Evolutionary conservation across 768 basidiomycete genomes (phyloP), one percentile per base, ranked within the genome.

Genomic region (Suillus discolor): DNA sequence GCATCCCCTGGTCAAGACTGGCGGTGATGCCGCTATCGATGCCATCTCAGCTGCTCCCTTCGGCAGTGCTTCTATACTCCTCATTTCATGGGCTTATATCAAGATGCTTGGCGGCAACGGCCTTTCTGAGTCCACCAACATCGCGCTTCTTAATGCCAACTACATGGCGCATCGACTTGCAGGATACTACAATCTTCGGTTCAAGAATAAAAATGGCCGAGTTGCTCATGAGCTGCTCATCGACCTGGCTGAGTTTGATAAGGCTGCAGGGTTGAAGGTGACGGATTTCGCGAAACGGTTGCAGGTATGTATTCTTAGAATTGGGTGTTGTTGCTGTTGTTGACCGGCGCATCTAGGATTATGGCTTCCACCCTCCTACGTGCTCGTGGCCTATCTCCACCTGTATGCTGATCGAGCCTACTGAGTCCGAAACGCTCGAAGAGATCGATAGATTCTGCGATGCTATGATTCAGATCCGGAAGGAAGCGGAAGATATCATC

Each of bases 1-100:
- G 3, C 96, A 99, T 75, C 92, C 95, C 1, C 74, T 90, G 36
- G 79, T 96, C 66, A 77, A 84, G 28, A 87, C 83, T 11, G 89
- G 89, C 44, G 88, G 89, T 13, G 75, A 81, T n/a, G 78, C 86
- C 60, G 88, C 91, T 2, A 98, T 99, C 67, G 82, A 90, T 38
- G 93, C 97, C 7, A 91, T 99, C 55, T 88, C 97, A 11, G 93
- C 93, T 0, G 95, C 92, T 2, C 97, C 96, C 0, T 99, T 89
- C 74, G 97, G 97, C 54, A 96, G 94, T 69, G 93, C 97, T 3
- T 96, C 94, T 8, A 96, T 99, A 72, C 89, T 93, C 57, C 84
- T 96, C 67, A 98, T 99, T 72, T 98, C 96, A 0, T 99, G 97
- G 96, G 97, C 97, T 15, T 99, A 97, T 78, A 94, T 97, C 84